Base-by-base conservation (phyloP, 2,329 filamentous ascomycete species). In the Epichloe aotearoae region DNA sequence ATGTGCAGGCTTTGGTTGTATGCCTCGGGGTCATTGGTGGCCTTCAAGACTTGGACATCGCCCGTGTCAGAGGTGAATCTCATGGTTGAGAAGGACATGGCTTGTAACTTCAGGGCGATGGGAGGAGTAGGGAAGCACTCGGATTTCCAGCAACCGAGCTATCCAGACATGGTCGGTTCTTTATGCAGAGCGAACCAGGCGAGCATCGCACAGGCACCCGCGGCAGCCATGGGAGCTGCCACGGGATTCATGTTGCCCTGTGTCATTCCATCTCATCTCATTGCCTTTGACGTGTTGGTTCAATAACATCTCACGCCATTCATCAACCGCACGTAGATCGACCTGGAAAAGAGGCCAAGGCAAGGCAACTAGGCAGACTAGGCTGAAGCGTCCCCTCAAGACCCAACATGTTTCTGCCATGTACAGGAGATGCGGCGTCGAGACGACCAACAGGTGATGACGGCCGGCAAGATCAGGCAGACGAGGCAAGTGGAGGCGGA, bases 1-100 rank as follows among this genome's bases (percentile, higher is more conserved):
- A 68, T 65, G 53, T 69, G 67, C 47, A 62, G 62, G 53, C 63
- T 69, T 10, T 66, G 67, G 66, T 65, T 26, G 65, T 65, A 54
- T 66, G 23, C 36, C 33, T n/a, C 57, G 47, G 65, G 67, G 49
- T 69, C 66, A 50, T 63, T 66, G 34, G 64, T 62, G 17, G 59
- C 61, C 39, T 66, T 61, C 47, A 69, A 55, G 52, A 69, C 61
- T 55, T 68, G 60, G 44, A 64, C 59, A 37, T 64, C 67, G 55
- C 67, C 65, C 15, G 19, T 17, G 33, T 40, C 19, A 1, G 14
- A 19, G n/a, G 4, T 19, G 30, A 40, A 43, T 12, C 19, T 44
- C 15, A 45, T 5, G 4, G 45, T 51, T 15, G 30, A 6, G 39
- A 48, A 51, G 7, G 38, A 17, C 50, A 40, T 45, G 45, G 10